phyloP scores from a whole-genome alignment of 768 basidiomycete species.

The Mycena filopes region DNA sequence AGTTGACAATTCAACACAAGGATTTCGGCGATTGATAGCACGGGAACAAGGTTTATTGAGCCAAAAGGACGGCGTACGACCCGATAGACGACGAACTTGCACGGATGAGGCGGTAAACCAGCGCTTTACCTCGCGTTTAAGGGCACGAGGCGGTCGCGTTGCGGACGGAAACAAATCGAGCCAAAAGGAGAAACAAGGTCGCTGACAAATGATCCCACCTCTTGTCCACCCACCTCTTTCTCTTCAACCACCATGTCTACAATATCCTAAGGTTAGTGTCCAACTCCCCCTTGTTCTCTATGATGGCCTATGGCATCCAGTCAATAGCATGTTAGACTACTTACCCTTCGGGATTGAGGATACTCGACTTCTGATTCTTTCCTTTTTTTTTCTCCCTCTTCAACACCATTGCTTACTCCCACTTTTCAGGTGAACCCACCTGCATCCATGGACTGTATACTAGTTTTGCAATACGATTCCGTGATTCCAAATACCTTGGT shows the following conservation, averaged over 20 bases:
- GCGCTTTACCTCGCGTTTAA: slow-evolving; percentile 12
- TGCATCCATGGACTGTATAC: no score
- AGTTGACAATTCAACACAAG: slow-evolving; percentile 13
- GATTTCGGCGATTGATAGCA: slow-evolving; percentile 20
- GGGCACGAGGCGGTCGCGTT: slow-evolving; percentile 25
- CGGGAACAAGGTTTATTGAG: slow-evolving; percentile 13
- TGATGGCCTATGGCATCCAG: slow-evolving; percentile 36
- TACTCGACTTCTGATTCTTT: slow-evolving; percentile 24
- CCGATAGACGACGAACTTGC: neutral
- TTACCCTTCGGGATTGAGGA: slow-evolving; percentile 41
- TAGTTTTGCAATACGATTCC: no score
- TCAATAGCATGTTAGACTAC: slow-evolving; percentile 47
- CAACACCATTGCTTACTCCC: neutral
- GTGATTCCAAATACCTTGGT: no score
- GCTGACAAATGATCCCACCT: neutral
- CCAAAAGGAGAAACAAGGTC: slow-evolving; percentile 4
- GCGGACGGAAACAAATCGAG: neutral
- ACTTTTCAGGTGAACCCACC: no score
- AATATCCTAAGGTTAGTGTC: slow-evolving; percentile 20
- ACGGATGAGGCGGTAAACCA: slow-evolving; percentile 8
- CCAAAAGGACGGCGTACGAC: slow-evolving; percentile 9
- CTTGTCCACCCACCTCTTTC: neutral
- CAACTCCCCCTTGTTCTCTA: neutral
- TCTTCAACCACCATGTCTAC: no score
- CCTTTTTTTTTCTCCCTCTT: slow-evolving; percentile 11